Evolutionary conservation across 768 basidiomycete species (phyloP).

Genomic region (Amanita pseudoporphyria): DNA sequence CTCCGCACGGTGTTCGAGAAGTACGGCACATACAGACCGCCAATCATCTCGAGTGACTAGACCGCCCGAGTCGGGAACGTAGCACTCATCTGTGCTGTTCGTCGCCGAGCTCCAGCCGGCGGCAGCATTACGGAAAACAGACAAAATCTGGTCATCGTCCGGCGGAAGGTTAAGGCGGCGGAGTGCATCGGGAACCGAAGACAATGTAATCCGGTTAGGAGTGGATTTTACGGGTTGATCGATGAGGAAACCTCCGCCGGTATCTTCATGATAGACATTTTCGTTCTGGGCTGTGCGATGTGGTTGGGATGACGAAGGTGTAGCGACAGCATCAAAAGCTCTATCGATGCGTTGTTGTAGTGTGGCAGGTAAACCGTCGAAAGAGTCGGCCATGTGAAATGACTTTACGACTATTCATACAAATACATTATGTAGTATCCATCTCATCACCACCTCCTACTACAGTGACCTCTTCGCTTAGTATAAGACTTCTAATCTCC

Average conservation of each 20-base stretch:
- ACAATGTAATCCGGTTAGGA: slow-evolving; percentile 37
- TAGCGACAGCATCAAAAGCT: slow-evolving; percentile 32
- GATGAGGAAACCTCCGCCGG: slow-evolving; percentile 24
- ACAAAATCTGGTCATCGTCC: slow-evolving; percentile 64
- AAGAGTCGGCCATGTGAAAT: slow-evolving; percentile 16
- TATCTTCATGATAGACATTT: background rate
- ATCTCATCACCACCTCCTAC: slow-evolving; percentile 56
- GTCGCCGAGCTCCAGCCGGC: slow-evolving; percentile 49
- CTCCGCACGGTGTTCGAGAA: slow-evolving; percentile 40
- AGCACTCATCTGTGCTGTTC: slow-evolving; percentile 10
- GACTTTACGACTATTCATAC: background rate
- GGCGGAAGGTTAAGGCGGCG: slow-evolving; percentile 53
- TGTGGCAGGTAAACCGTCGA: slow-evolving; percentile 28
- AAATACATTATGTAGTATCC: slow-evolving; percentile 55
- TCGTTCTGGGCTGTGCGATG: background rate
- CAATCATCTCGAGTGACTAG: slow-evolving; percentile 61
- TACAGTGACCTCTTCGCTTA: slow-evolving; percentile 56
- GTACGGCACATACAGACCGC: slow-evolving; percentile 70
- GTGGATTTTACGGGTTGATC: background rate
- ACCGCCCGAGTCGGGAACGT: slow-evolving; percentile 8
- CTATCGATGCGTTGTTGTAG: slow-evolving; percentile 40
- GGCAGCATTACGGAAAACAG: slow-evolving; percentile 68
- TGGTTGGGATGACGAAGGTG: slow-evolving; percentile 1
- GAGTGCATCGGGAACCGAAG: slow-evolving; percentile 52
- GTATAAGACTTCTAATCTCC: slow-evolving; percentile 58